Evolutionary conservation across 2,329 filamentous ascomycete genomes (phyloP).

Genomic region (Scleromitrula shiraiana): DNA sequence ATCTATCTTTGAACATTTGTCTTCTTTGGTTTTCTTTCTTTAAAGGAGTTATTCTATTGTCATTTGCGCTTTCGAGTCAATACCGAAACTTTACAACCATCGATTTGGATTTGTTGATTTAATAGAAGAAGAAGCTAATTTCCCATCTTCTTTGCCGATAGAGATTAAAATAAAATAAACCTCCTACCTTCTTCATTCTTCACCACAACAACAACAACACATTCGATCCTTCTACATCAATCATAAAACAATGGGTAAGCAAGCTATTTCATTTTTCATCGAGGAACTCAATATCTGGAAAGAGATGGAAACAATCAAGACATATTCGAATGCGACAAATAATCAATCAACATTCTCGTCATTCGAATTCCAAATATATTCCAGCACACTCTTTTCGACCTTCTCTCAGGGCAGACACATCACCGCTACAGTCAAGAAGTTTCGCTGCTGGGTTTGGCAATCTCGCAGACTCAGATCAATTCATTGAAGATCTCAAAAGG

Average conservation of each 20-base stretch:
- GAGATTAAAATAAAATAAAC: slow-evolving; percentile 6
- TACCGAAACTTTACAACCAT: not conserved
- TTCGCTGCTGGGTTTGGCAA: no score
- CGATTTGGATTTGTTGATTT: not conserved
- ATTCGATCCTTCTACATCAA: slow-evolving; percentile 26
- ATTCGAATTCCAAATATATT: not conserved
- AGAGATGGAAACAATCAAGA: slow-evolving; percentile 1
- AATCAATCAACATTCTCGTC: not conserved
- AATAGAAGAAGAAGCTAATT: slow-evolving; percentile 1
- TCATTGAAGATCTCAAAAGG: not conserved
- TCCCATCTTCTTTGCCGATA: not conserved
- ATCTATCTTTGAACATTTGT: no score
- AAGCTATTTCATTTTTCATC: slow-evolving; percentile 23
- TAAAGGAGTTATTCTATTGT: not conserved
- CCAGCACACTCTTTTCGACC: not conserved
- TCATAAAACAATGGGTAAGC: slow-evolving; percentile 31
- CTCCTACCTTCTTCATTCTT: slow-evolving; percentile 5
- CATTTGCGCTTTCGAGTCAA: not conserved
- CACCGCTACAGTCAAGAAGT: not conserved
- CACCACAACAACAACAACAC: slow-evolving; percentile 19
- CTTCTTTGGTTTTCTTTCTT: not conserved
- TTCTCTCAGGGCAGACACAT: not conserved
- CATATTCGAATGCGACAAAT: not conserved
- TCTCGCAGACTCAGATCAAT: not conserved
- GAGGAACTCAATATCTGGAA: slow-evolving; percentile 10